Conservation (phyloP, 495 filamentous ascomycete genomes). For the Penicillium tannophilum region DNA sequence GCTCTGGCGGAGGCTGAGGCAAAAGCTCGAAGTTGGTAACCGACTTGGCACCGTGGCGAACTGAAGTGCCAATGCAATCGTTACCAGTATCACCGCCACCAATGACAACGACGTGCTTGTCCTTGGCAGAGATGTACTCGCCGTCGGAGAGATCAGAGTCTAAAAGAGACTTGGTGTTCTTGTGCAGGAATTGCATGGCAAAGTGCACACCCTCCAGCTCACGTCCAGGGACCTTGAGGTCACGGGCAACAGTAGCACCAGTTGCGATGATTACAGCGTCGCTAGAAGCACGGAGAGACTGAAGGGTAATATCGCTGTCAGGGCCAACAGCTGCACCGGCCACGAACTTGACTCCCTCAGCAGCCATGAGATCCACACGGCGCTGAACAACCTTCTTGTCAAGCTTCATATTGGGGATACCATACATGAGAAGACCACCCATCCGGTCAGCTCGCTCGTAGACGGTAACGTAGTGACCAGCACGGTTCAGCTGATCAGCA, state of each 20-base stretch:
- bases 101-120: constrained; percentile 96
- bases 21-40: constrained; percentile 98
- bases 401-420: constrained; percentile 99
- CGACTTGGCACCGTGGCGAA: constrained; percentile 95
- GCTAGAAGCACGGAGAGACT: constrained; percentile 72
- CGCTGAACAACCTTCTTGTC: constrained; percentile 98
- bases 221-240: constrained; percentile 90
- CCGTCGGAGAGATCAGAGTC: constrained; percentile 88
- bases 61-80: constrained; percentile 98
- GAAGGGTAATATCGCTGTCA: constrained; percentile 66
- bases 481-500: constrained; percentile 95
- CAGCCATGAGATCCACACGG: constrained; percentile 93
- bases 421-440: constrained; percentile 97
- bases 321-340: constrained; percentile 78
- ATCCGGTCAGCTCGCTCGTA: constrained; percentile 95
- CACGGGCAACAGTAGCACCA: constrained; percentile 95
- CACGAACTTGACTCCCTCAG: constrained; percentile 84
- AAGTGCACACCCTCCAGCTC: constrained; percentile 94
- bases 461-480: constrained; percentile 87
- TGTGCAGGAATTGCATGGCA: constrained; percentile 98
- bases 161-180: constrained; percentile 97
- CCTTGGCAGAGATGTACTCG: constrained; percentile 93
- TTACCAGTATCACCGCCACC: constrained; percentile 99
- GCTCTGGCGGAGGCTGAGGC: constrained; percentile 90
- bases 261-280: constrained; percentile 94